phyloP scores from a whole-genome alignment of 2,329 filamentous ascomycete species.

The Beauveria varroae region DNA sequence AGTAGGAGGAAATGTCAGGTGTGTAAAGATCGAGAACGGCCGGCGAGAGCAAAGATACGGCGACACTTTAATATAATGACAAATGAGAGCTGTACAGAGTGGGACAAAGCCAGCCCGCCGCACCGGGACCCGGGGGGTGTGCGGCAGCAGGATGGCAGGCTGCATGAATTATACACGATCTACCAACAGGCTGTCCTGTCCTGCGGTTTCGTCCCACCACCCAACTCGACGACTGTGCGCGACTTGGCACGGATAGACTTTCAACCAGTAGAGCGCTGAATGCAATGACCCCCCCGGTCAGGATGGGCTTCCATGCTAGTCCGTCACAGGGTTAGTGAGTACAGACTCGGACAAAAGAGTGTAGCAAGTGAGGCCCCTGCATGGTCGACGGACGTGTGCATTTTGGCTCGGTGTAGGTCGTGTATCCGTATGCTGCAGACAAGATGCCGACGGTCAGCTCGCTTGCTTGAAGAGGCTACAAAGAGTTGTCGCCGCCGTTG shows the following conservation, averaged over 20 bases:
- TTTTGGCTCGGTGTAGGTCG: neutral
- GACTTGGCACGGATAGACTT: constrained; percentile 10
- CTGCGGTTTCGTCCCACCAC: constrained; percentile 8
- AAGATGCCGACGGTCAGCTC: neutral
- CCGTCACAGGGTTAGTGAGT: neutral
- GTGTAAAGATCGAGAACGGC: neutral
- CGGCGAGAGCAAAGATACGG: neutral
- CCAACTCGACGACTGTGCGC: neutral
- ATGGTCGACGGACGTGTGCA: neutral
- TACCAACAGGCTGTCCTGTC: neutral
- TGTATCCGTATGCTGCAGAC: neutral
- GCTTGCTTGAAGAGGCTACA: too few species aligned
- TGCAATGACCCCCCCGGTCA: neutral
- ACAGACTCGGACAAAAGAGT: neutral
- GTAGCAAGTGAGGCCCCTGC: constrained; percentile 5
- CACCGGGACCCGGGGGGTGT: neutral
- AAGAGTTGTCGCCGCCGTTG: too few species aligned
- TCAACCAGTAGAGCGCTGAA: neutral
- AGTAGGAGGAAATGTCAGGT: neutral
- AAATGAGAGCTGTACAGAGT: neutral
- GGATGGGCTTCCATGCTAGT: neutral
- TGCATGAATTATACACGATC: constrained; percentile 2
- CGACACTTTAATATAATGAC: neutral
- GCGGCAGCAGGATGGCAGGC: neutral
- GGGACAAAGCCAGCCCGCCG: neutral